Percentiles rank a stretch among this genome's conserved stretches.
Evolutionary conservation across 2,329 filamentous ascomycete species (phyloP).

Genomic region (Karstenula rhodostoma): DNA sequence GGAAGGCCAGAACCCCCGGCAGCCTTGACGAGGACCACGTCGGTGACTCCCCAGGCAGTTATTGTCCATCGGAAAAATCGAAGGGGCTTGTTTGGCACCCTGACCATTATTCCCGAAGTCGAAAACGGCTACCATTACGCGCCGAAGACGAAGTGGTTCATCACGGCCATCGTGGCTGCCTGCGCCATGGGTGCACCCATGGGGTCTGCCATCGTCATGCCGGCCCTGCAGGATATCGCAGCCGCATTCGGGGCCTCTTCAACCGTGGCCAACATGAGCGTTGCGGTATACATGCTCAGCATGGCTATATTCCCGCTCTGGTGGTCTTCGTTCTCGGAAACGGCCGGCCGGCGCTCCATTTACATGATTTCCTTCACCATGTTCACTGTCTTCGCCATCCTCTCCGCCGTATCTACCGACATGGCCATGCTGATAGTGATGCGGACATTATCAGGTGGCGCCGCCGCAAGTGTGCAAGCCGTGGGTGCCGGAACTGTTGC

Average conservation of each 20-base stretch:
- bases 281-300: constrained; percentile 52
- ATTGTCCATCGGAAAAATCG: constrained; percentile 63
- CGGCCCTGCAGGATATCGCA: constrained; percentile 47
- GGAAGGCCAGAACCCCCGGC: constrained; percentile 22
- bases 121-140: constrained; percentile 77
- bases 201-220: constrained; percentile 84
- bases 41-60: constrained; percentile 51
- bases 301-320: constrained; percentile 54
- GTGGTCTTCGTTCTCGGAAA: constrained; percentile 46
- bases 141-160: constrained; percentile 80
- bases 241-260: constrained; percentile 40
- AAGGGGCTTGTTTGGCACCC: constrained; percentile 74
- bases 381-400: constrained; percentile 35
- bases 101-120: constrained; percentile 80
- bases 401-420: constrained; percentile 39
- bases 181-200: constrained; percentile 82
- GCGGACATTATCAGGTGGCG: constrained; percentile 42
- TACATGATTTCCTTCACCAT: constrained; percentile 42
- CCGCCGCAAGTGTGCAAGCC: constrained; percentile 42
- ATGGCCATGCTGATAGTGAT: constrained; percentile 45
- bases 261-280: constrained; percentile 50
- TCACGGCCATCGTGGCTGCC: constrained; percentile 79
- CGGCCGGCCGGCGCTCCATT: constrained; percentile 39
- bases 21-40: constrained; percentile 37
- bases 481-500: constrained; percentile 45